These are phyloP conservation scores for Fusarium irregulare DNA, from an alignment of 2,329 filamentous ascomycete species.

Conservation along the genomic window DNA sequence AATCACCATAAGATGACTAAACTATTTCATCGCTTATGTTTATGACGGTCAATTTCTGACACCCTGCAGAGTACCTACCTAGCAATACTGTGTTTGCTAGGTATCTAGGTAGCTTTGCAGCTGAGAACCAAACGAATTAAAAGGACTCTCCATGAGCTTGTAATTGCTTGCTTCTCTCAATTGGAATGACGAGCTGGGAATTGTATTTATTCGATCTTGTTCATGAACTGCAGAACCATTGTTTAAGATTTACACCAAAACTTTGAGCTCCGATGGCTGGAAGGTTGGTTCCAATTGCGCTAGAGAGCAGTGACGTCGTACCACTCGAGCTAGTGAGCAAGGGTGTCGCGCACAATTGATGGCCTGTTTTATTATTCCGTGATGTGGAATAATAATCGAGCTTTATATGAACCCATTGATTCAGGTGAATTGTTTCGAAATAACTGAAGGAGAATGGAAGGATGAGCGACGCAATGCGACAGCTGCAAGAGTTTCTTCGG, in stretches of 20 bases:
- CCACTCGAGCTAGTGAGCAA: slow-evolving; percentile 5
- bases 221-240: not conserved
- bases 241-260: not conserved
- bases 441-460: not conserved
- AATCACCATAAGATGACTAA: no score
- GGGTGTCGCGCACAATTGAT: slow-evolving; percentile 19
- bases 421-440: not conserved
- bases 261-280: not conserved
- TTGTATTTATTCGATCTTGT: not conserved
- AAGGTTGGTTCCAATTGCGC: not conserved
- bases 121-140: not conserved
- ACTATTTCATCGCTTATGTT: no score
- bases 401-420: not conserved
- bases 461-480: no score
- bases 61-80: not conserved
- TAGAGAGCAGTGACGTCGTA: slow-evolving; percentile 28
- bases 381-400: not conserved
- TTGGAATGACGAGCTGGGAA: not conserved
- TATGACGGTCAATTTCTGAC: not conserved
- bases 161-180: not conserved
- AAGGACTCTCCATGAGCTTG: not conserved
- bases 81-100: not conserved
- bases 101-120: not conserved
- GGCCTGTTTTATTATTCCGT: not conserved
- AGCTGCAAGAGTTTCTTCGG: not conserved